Evolutionary conservation across 1,284 basidiomycete species (phyloP).

Genomic region (Omphalotus olearius): DNA sequence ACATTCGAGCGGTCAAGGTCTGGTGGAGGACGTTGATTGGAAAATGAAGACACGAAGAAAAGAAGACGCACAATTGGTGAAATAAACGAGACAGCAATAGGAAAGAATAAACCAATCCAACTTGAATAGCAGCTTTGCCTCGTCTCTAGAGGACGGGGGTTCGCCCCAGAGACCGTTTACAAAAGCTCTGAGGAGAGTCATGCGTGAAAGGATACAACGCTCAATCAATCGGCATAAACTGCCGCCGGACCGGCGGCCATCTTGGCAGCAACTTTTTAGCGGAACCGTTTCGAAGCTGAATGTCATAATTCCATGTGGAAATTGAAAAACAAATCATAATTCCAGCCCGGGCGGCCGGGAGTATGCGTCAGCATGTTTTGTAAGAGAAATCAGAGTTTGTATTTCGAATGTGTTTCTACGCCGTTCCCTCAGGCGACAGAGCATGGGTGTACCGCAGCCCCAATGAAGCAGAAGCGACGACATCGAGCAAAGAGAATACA

Average conservation of each 20-base stretch:
- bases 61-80: constrained; percentile 9
- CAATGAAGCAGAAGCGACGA: no score
- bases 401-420: background rate
- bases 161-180: constrained; percentile 25
- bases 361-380: no score
- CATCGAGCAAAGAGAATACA: no score
- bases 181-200: constrained; percentile 4
- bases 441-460: background rate
- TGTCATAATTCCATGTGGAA: no score
- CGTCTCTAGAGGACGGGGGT: constrained; percentile 31
- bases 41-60: constrained; percentile 24
- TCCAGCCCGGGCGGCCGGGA: no score
- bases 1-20: constrained; percentile 67
- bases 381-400: no score
- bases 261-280: no score
- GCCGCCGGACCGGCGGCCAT: no score
- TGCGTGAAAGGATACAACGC: no score
- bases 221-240: no score
- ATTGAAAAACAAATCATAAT: no score
- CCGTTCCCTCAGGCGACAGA: background rate
- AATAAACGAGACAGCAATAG: constrained; percentile 65
- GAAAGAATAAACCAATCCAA: constrained; percentile 66
- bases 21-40: constrained; percentile 19
- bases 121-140: constrained; percentile 49
- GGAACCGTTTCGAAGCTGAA: no score